A percentile compares a stretch with the other conserved stretches of the same genome.
phyloP scores from a whole-genome alignment of 371 early-diverging fungal genomes.

The Zopfochytrium polystomum region DNA sequence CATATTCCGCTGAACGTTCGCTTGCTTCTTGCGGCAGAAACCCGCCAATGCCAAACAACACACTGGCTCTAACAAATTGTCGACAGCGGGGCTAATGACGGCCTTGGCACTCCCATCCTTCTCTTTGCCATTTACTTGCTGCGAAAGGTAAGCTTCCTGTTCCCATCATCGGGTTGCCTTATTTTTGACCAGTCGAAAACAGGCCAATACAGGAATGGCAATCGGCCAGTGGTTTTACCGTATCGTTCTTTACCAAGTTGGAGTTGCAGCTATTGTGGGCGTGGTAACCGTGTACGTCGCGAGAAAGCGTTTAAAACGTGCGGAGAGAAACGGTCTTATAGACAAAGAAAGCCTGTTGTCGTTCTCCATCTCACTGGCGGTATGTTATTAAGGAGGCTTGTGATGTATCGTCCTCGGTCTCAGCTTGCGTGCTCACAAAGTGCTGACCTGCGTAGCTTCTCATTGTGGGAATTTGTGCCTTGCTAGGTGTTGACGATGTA shows the following conservation, averaged over 20 bases:
- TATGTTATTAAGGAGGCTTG: constrained; percentile 29
- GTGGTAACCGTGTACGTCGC: constrained; percentile 70
- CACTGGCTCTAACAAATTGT: neutral
- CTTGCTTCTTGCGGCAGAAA: constrained; percentile 77
- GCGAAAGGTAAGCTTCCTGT: constrained; percentile 3
- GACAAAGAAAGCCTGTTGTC: constrained; percentile 87
- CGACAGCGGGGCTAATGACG: constrained; percentile 73
- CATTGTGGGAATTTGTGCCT: constrained; percentile 69
- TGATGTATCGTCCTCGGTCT: neutral
- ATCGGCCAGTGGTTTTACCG: constrained; percentile 69
- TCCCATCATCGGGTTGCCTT: neutral
- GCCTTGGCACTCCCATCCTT: constrained; percentile 74
- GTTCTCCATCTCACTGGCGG: constrained; percentile 80
- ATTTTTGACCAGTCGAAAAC: constrained; percentile 42
- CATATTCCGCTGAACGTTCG: constrained; percentile 80
- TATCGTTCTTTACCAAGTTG: constrained; percentile 71
- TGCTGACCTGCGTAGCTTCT: constrained; percentile 53
- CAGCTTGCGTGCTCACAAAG: neutral
- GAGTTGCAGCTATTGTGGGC: constrained; percentile 74
- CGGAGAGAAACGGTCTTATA: constrained; percentile 71
- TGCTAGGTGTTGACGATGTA: constrained; percentile 82
- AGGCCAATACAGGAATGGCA: constrained; percentile 56
- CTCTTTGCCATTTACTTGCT: constrained; percentile 67
- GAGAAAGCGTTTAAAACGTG: constrained; percentile 64
- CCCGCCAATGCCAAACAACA: neutral